A percentile compares a stretch with the other conserved stretches of the same genome.
Evolutionary conservation across 169 alveolate genomes (phyloP).

Genomic region (Plasmodium falciparum): DNA sequence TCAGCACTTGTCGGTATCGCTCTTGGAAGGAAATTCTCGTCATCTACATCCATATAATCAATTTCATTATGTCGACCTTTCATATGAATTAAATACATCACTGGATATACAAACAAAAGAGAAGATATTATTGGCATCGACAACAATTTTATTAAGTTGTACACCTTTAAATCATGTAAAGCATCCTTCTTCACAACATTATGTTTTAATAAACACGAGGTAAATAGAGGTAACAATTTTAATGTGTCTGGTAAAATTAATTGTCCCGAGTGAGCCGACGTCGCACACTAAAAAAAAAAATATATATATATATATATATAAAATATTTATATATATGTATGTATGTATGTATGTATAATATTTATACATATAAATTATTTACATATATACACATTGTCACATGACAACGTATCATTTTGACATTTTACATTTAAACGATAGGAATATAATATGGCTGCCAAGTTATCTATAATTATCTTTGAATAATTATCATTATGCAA

Average conservation of each 20-base stretch:
- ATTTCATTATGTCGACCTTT: slow-evolving; percentile 56
- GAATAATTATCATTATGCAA: slow-evolving; percentile 68
- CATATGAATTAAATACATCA: slow-evolving; percentile 75
- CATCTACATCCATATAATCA: slow-evolving; percentile 67
- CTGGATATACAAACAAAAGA: slow-evolving; percentile 77
- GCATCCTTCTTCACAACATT: slow-evolving; percentile 49
- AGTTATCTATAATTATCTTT: slow-evolving; percentile 36
- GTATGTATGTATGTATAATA: neutral
- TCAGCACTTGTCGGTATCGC: slow-evolving; percentile 83
- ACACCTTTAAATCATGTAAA: slow-evolving; percentile 52
- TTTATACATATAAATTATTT: neutral
- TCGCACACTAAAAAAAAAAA: slow-evolving; percentile 77
- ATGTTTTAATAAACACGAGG: slow-evolving; percentile 85
- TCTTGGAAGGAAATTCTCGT: slow-evolving; percentile 76
- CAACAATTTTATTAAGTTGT: slow-evolving; percentile 48
- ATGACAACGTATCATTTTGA: neutral
- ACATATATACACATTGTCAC: neutral
- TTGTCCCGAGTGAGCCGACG: slow-evolving; percentile 88
- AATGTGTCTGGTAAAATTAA: slow-evolving; percentile 90
- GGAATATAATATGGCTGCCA: slow-evolving; percentile 66
- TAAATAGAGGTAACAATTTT: slow-evolving; percentile 84
- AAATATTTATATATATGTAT: neutral
- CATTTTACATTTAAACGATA: slow-evolving; percentile 36
- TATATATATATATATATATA: neutral
- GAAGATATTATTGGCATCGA: slow-evolving; percentile 69